phyloP scores from a whole-genome alignment of 2,329 filamentous ascomycete genomes.

The Leptographium flavum region DNA sequence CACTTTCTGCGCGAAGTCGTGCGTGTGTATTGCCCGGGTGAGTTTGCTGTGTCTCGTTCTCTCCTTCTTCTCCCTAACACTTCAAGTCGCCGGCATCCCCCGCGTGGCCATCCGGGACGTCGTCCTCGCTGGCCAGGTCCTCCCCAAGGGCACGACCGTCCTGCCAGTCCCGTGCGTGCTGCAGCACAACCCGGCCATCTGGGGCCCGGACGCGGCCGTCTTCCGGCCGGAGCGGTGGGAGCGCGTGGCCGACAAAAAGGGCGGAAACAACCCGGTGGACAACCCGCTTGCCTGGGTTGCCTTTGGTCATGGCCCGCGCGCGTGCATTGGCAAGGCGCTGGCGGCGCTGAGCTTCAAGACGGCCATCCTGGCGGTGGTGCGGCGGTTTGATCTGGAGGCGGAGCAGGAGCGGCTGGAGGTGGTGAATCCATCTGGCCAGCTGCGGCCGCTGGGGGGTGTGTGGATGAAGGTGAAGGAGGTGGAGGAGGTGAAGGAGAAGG shows the following conservation, averaged over 20 bases:
- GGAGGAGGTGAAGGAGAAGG: neutral
- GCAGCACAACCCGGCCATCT: constrained; percentile 12
- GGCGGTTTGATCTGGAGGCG: constrained; percentile 12
- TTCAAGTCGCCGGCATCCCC: constrained; percentile 5
- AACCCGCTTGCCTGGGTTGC: constrained; percentile 19
- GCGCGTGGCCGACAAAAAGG: constrained; percentile 11
- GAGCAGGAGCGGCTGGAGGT: neutral
- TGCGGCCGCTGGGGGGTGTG: constrained; percentile 1
- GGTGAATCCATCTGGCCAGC: constrained; percentile 7
- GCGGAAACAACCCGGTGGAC: constrained; percentile 12
- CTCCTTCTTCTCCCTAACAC: neutral
- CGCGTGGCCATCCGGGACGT: constrained; percentile 10
- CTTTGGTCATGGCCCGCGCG: constrained; percentile 22
- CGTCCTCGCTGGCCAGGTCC: constrained; percentile 11
- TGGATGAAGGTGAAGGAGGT: neutral
- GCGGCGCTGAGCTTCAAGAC: constrained; percentile 24
- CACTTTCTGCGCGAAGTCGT: constrained; percentile 22
- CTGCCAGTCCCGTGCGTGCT: constrained; percentile 12
- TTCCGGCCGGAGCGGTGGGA: constrained; percentile 15
- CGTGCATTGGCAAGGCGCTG: constrained; percentile 23
- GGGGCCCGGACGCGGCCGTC: constrained; percentile 14
- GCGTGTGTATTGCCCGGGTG: constrained; percentile 19
- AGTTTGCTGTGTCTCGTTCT: neutral
- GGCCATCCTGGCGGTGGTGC: constrained; percentile 19
- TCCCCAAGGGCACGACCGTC: constrained; percentile 14